Evolutionary conservation across 108 stramenopile genomes (phyloP).

Genomic region (Nitzschia sp.): DNA sequence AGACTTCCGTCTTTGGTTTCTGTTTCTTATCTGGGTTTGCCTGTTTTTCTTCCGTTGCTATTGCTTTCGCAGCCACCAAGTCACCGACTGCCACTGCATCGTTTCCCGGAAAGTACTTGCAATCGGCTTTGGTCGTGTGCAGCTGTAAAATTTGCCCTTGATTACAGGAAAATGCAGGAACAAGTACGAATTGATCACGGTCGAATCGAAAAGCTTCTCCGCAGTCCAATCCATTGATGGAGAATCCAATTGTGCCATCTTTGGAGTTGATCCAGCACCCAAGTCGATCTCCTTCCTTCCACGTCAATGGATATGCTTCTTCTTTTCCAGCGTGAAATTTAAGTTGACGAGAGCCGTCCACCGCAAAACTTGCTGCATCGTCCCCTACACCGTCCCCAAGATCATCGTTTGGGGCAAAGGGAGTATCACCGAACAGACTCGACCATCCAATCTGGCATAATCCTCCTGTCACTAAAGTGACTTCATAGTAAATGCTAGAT

Average conservation of each 20-base stretch:
- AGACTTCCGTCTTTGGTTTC: neutral
- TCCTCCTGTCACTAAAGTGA: conserved; percentile 66
- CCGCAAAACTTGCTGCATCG: conserved; percentile 64
- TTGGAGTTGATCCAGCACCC: conserved; percentile 52
- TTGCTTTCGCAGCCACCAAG: conserved; percentile 20
- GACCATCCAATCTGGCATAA: conserved; percentile 86
- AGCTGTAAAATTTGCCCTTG: conserved; percentile 68
- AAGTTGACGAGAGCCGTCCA: conserved; percentile 73
- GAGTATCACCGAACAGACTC: conserved; percentile 20
- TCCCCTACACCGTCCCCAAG: conserved; percentile 87
- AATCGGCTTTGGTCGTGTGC: conserved; percentile 39
- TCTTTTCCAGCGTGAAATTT: conserved; percentile 66
- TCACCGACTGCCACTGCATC: conserved; percentile 40
- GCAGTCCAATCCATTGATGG: conserved; percentile 69
- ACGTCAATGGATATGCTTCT: conserved; percentile 42
- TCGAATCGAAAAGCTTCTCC: conserved; percentile 55
- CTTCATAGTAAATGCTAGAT: conserved; percentile 65
- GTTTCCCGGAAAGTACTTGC: conserved; percentile 41
- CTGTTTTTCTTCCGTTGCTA: conserved; percentile 20
- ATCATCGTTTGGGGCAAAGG: conserved; percentile 71
- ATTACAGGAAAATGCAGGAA: conserved; percentile 81
- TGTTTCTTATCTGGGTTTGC: neutral
- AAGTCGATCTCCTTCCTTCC: conserved; percentile 72
- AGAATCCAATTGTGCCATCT: conserved; percentile 54
- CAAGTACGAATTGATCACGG: conserved; percentile 11